phyloP scores from a whole-genome alignment of 805 yeast species.

The Candida ponderosae region DNA sequence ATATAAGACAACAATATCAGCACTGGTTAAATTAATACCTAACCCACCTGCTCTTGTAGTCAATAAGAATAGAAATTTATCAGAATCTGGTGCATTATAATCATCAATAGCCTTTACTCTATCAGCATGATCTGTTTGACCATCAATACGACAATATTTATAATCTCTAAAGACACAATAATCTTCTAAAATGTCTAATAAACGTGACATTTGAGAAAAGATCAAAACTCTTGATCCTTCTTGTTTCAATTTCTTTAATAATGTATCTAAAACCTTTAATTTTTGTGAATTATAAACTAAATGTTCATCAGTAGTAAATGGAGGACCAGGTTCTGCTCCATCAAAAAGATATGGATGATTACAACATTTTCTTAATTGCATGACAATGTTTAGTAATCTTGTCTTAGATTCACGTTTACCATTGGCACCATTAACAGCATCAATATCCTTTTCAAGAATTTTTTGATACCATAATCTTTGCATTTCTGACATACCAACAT shows the following conservation, averaged over 20 bases:
- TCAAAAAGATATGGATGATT: constrained; percentile 81
- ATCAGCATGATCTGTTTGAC: constrained; percentile 74
- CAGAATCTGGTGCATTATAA: constrained; percentile 65
- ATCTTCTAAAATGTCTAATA: constrained; percentile 75
- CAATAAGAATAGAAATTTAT: constrained; percentile 64
- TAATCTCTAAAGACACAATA: constrained; percentile 64
- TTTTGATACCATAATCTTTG: constrained; percentile 73
- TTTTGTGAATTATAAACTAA: constrained; percentile 66
- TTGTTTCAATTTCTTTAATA: constrained; percentile 49
- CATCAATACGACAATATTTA: constrained; percentile 75
- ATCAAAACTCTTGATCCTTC: constrained; percentile 76
- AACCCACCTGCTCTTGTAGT: constrained; percentile 90
- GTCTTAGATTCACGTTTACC: constrained; percentile 74
- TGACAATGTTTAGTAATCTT: constrained; percentile 66
- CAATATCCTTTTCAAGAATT: constrained; percentile 70
- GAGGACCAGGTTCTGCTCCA: constrained; percentile 90
- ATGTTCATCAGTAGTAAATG: constrained; percentile 80
- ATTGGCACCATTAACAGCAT: constrained; percentile 77
- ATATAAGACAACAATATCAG: constrained; percentile 66
- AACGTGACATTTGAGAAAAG: constrained; percentile 78
- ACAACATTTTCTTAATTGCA: constrained; percentile 82
- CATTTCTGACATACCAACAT: constrained; percentile 72
- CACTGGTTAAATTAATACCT: constrained; percentile 77
- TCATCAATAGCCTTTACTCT: constrained; percentile 72
- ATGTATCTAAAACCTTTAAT: constrained; percentile 60